Conservation (phyloP, 768 basidiomycete species). For the Lyophyllum shimeji region DNA sequence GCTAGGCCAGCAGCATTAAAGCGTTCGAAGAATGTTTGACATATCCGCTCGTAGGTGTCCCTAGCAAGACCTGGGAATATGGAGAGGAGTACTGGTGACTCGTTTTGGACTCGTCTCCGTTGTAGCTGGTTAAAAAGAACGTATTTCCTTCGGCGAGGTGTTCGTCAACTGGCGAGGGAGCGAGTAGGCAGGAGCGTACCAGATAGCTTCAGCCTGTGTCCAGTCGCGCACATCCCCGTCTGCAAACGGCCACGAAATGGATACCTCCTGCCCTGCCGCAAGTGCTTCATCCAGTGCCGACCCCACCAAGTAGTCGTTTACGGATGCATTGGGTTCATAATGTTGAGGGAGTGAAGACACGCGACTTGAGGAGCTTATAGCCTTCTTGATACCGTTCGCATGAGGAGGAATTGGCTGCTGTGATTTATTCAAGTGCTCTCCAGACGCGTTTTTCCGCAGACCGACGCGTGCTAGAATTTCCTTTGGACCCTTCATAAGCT, state of each 20-base stretch:
- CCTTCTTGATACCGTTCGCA: slow-evolving; percentile 18
- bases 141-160: slow-evolving; percentile 66
- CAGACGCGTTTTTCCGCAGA: slow-evolving; percentile 49
- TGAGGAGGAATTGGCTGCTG: slow-evolving; percentile 20
- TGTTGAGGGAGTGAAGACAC: slow-evolving; percentile 47
- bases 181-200: slow-evolving; percentile 48
- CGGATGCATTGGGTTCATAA: slow-evolving; percentile 43
- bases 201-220: slow-evolving; percentile 85
- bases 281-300: slow-evolving; percentile 78
- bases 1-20: slow-evolving; percentile 87
- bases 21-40: slow-evolving; percentile 88
- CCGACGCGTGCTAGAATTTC: slow-evolving; percentile 83
- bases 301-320: slow-evolving; percentile 84
- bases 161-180: not conserved
- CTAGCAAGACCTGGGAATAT: slow-evolving; percentile 66
- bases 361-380: slow-evolving; percentile 44
- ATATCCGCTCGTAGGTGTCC: slow-evolving; percentile 66
- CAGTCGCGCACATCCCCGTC: slow-evolving; percentile 74
- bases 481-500: slow-evolving; percentile 36
- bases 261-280: slow-evolving; percentile 68
- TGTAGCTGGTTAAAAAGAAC: slow-evolving; percentile 73
- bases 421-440: slow-evolving; percentile 28
- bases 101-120: slow-evolving; percentile 81
- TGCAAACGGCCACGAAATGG: slow-evolving; percentile 81
- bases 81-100: slow-evolving; percentile 81